Percentiles rank a stretch among this genome's conserved stretches.
phyloP scores from a whole-genome alignment of 2,329 filamentous ascomycete species.

The Akanthomyces lecanii region DNA sequence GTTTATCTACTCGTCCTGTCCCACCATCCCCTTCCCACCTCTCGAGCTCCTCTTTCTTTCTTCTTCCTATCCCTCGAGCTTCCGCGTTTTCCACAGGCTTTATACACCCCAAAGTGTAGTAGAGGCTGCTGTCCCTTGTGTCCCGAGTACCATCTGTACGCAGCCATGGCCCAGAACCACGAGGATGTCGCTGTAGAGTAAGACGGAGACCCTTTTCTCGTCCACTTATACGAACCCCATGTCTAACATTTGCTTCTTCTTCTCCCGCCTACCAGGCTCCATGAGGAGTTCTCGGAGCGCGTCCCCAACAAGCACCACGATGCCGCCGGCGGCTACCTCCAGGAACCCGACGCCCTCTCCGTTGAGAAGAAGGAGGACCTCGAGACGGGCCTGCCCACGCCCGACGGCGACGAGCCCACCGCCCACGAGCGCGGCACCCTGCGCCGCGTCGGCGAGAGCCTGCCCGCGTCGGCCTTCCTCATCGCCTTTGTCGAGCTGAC shows the following conservation, averaged over 20 bases:
- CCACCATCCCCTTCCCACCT: background rate
- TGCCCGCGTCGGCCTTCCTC: conserved; percentile 52
- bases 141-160: background rate
- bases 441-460: conserved; percentile 50
- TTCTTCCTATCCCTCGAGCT: too few species aligned
- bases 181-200: conserved; percentile 33
- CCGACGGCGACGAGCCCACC: conserved; percentile 50
- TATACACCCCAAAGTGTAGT: background rate
- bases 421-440: conserved; percentile 46
- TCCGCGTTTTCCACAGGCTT: background rate
- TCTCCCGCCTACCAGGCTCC: conserved; percentile 17
- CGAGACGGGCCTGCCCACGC: conserved; percentile 23
- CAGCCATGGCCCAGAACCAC: conserved; percentile 31
- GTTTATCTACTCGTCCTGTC: conserved; percentile 14
- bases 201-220: conserved; percentile 9
- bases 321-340: conserved; percentile 21
- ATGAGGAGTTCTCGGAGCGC: conserved; percentile 22
- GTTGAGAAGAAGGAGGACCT: conserved; percentile 19
- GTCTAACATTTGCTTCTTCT: background rate
- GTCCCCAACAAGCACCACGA: conserved; percentile 20
- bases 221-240: background rate
- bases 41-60: background rate
- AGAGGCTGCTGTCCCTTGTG: background rate
- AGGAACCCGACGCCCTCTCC: conserved; percentile 1
- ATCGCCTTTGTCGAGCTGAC: conserved; percentile 53